A percentile compares a stretch with the other conserved stretches of the same genome.
phyloP scores from a whole-genome alignment of 2,329 filamentous ascomycete species.

The Podosphaera fusca region DNA sequence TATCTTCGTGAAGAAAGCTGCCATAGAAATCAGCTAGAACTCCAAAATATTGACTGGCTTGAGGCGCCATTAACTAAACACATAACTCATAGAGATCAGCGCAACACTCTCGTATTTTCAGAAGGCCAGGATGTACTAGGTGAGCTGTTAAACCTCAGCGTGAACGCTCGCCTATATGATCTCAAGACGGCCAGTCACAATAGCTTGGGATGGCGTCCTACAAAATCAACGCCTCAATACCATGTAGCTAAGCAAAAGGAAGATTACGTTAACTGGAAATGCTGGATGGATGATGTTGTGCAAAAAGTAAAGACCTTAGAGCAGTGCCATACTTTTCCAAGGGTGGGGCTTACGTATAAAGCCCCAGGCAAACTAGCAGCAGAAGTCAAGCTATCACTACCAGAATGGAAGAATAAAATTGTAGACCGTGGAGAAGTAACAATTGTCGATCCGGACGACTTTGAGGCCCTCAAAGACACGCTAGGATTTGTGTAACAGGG shows the following conservation, averaged over 20 bases:
- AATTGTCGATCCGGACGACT: slow-evolving; percentile 14
- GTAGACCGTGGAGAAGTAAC: slow-evolving; percentile 10
- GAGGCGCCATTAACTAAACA: slow-evolving; percentile 32
- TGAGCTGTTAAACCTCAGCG: slow-evolving; percentile 39
- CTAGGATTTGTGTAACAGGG: slow-evolving; percentile 15
- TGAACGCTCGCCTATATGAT: slow-evolving; percentile 32
- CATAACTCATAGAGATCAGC: slow-evolving; percentile 23
- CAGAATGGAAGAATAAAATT: slow-evolving; percentile 11
- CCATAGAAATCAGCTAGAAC: slow-evolving; percentile 33
- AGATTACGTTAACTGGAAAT: slow-evolving; percentile 37
- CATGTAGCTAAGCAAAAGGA: slow-evolving; percentile 41
- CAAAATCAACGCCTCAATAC: slow-evolving; percentile 38
- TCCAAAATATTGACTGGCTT: slow-evolving; percentile 36
- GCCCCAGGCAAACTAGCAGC: slow-evolving; percentile 9
- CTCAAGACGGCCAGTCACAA: slow-evolving; percentile 33
- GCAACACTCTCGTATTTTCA: slow-evolving; percentile 27
- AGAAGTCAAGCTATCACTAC: slow-evolving; percentile 11
- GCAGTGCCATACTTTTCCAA: background rate
- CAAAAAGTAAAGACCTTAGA: slow-evolving; percentile 26
- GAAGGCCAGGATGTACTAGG: slow-evolving; percentile 41
- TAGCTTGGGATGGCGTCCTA: slow-evolving; percentile 41
- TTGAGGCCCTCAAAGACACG: slow-evolving; percentile 13
- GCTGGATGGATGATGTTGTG: slow-evolving; percentile 31
- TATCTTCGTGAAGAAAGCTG: slow-evolving; percentile 46
- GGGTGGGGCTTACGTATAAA: slow-evolving; percentile 7